Percentiles rank a stretch among this genome's conserved stretches.
phyloP scores from a whole-genome alignment of 129 eudicot species.

The Saposhnikovia divaricata region DNA sequence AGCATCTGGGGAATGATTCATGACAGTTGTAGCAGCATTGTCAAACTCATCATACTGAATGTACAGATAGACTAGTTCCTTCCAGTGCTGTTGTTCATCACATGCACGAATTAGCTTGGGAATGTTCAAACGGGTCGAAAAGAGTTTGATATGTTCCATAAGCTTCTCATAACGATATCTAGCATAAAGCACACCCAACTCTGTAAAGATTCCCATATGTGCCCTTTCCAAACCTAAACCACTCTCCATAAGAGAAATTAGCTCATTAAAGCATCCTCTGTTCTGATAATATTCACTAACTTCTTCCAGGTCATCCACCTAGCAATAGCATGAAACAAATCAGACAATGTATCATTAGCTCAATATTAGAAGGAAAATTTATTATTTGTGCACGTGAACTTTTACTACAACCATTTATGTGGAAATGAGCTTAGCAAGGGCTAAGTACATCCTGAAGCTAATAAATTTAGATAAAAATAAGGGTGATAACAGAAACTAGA shows the following conservation, averaged over 20 bases:
- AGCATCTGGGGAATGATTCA: conserved; percentile 75
- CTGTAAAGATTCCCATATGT: conserved; percentile 69
- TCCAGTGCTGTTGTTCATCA: conserved; percentile 75
- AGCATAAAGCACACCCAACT: conserved; percentile 61
- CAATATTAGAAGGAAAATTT: neutral
- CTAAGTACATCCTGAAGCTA: neutral
- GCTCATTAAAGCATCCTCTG: conserved; percentile 63
- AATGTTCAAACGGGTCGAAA: conserved; percentile 56
- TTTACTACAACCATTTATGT: neutral
- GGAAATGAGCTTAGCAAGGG: neutral
- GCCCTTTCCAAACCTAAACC: conserved; percentile 73
- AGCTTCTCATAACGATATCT: conserved; percentile 71
- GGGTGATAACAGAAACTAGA: too few species aligned
- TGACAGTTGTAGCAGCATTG: conserved; percentile 62
- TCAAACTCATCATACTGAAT: conserved; percentile 66
- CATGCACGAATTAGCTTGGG: conserved; percentile 67
- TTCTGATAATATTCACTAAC: conserved; percentile 61
- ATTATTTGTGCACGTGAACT: neutral
- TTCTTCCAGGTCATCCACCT: conserved; percentile 73
- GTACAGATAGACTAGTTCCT: conserved; percentile 46
- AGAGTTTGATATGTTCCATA: conserved; percentile 66
- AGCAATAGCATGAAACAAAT: conserved; percentile 8
- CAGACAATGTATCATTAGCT: neutral
- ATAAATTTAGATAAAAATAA: too few species aligned
- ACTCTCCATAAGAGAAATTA: conserved; percentile 68